These are phyloP conservation scores for Solanum raphanifolium DNA, from an alignment of 257 asterid species.

Conservation along the genomic window DNA sequence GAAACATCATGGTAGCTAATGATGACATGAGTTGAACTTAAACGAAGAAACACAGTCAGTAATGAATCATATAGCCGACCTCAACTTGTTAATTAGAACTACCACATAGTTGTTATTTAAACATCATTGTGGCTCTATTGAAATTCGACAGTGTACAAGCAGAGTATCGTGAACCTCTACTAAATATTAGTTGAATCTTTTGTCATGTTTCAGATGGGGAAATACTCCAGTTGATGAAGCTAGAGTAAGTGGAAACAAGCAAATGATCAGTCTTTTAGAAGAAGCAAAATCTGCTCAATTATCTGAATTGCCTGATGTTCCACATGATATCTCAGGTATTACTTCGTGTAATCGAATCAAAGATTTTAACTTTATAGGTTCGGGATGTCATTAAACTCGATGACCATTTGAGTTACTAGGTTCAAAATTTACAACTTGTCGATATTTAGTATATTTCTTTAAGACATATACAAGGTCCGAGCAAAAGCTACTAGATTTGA, in stretches of 20 bases:
- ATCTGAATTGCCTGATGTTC: constrained; percentile 26
- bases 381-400: background rate
- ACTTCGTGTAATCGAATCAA: background rate
- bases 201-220: constrained; percentile 54
- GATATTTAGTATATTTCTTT: background rate
- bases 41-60: background rate
- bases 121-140: background rate
- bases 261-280: constrained; percentile 52
- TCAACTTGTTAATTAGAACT: background rate
- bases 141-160: background rate
- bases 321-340: constrained; percentile 47
- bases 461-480: background rate
- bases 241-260: constrained; percentile 58
- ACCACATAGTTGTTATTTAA: background rate
- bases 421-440: background rate
- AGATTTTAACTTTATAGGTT: background rate
- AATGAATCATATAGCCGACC: background rate
- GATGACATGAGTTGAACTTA: background rate
- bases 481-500: background rate
- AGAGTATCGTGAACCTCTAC: background rate
- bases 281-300: constrained; percentile 49
- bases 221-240: constrained; percentile 81
- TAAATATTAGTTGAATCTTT: background rate
- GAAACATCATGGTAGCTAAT: background rate
- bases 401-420: background rate